Evolutionary conservation across 2,329 filamentous ascomycete species (phyloP), one percentile per base, ranked within the genome.

Genomic region (Piedraia hortae): DNA sequence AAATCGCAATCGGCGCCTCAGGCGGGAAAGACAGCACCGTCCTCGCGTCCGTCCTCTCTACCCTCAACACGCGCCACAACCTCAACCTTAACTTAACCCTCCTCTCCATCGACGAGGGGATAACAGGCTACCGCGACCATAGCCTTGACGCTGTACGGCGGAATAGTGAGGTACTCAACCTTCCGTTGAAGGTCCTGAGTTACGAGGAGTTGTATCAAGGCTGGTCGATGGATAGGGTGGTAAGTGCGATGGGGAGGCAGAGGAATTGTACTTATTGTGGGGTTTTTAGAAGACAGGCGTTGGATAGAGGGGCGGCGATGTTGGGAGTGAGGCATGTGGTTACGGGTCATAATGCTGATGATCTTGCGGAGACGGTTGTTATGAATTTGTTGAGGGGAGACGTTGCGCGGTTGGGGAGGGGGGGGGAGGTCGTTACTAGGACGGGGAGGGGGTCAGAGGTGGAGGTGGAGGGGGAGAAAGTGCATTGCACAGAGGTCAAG

Each of bases 191-290:
- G 35, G 89, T 97, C 25, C 64, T 97, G 21, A 78, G 82, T 21
- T 97, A 97, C 38, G 70, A 69, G 24, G 73, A 91, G 38, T 54
- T 97, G 6, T 97, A 97, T 43, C n/a, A n/a, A n/a, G 85, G 82
- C 5, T 97, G 85, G 85, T 91, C 80, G 1, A 97, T 97, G 85
- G 85, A 97, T 39, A 77, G 93, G 40, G 85, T 97, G 6, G 88
- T 97, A 3, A 73, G 80, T 37, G 75, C 82, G 21, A 73, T 97
- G 22, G 85, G 85, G 8, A 93, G 91, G 51, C 93, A 91, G 46
- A 80, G 82, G 14, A 97, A 97, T 46, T 97, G 85, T 56, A 97
- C 88, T 14, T 97, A 97, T 40, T 97, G 85, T 39, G 85, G 85
- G 8, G 85, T 97, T 10, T 97, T 97, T 42, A 59, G 85, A 24